Evolutionary conservation across 306 rosid species (phyloP), one percentile per base, ranked within the genome.

Genomic region (Herpetospermum pedunculosum): DNA sequence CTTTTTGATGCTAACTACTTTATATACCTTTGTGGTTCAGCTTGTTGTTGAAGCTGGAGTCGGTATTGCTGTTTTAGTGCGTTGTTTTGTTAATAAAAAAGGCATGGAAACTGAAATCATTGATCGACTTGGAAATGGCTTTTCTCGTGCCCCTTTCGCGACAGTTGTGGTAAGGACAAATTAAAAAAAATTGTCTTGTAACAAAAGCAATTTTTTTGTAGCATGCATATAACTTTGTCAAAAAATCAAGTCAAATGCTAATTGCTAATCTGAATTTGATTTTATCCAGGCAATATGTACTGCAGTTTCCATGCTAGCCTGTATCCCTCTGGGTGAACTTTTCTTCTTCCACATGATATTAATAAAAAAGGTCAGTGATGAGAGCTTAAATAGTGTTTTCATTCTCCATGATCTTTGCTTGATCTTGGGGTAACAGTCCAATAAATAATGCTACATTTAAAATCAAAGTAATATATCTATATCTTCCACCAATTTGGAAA

Each of bases 281-380:
- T 81, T 43, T 82, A 29, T 87, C 86, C 76, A 93, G 98, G 96
- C 87, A 28, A 46, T 93, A 54, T 91, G 96, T 71, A 91, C 98
- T 47, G 91, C 88, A 77, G 96, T 93, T 79, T 93, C 98, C 76
- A 49, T 93, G 83, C 85, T 93, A 81, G 98, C 98, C 52, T 91
- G 97, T 62, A 85, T 93, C 79, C 98, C 98, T 54, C 48, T 93
- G 87, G 81, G 96, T 38, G 98, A 93, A 84, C 94, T 93, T 46
- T 90, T 90, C 96, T 93, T 93, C 84, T 93, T 93, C 89, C 98
- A 93, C 91, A 82, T 93, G 90, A 89, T 93, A 79, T 85, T 93
- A 43, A 93, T 93, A 76, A 84, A 92, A 85, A 93, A 93, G 98
- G 98, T 90, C 84, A 87, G 88, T 84, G 60, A 57, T 21, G 83